Base-by-base conservation (phyloP, 495 filamentous ascomycete species). In the Staphylotrichum tortipilum region DNA sequence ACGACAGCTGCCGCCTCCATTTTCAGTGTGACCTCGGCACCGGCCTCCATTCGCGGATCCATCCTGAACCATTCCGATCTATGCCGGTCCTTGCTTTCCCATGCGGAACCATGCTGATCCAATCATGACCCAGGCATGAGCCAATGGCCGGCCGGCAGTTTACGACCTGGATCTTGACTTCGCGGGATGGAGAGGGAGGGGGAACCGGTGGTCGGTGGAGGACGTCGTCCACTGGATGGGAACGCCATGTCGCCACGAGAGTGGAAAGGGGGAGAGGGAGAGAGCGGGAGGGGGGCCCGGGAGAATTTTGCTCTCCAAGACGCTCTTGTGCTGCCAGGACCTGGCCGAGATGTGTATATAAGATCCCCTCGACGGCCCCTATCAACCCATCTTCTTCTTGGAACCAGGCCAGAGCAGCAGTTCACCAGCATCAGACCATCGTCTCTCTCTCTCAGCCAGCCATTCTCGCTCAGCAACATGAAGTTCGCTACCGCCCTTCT, bases 381-480 rank as follows among this genome's bases (percentile, higher is more conserved):
- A 5, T n/a, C 28, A 31, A 22, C 34, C 11, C n/a, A 10, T 37
- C 43, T 37, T 7, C n/a, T 26, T 36, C 33, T 35, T n/a, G 22
- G 11, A 7, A 18, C 4, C 34, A 47, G 22, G 4, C 19, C 44
- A 47, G 14, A 49, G 35, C 18, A 39, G 24, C 17, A 31, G 11
- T 23, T 23, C 47, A 36, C n/a, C 44, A 47, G 10, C 29, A 47
- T 24, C 53, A 40, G 23, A 30, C 29, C 19, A 22, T 33, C 19
- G 19, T 11, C 10, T 17, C 6, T 4, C n/a, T 2, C 2, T 21
- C 0, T 5, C 2, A 9, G 7, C 23, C 14, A 2, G 11, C 12
- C 14, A 28, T 33, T n/a, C n/a, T n/a, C n/a, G n/a, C n/a, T n/a
- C n/a, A n/a, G n/a, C 54, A 49, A 40, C 12, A 56, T 56, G 54